Evolutionary conservation across 352 stramenopile species (phyloP).

Genomic region (Aphanomyces cochlioides): DNA sequence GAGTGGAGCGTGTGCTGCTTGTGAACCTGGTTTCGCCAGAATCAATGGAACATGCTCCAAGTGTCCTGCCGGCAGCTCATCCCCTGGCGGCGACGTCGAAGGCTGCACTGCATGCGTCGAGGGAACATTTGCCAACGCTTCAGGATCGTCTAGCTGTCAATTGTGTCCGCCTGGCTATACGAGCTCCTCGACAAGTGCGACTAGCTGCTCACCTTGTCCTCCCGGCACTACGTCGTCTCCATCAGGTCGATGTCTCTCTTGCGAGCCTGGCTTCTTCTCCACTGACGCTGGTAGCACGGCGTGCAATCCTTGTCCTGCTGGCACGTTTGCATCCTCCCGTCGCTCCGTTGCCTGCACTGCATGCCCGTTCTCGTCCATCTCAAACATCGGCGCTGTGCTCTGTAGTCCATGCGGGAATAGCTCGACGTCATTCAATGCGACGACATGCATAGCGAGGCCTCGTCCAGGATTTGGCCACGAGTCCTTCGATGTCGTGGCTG

Average conservation of each 20-base stretch:
- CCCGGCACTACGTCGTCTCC: neutral
- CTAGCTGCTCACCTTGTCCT: neutral
- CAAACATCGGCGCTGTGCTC: neutral
- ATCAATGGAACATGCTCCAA: neutral
- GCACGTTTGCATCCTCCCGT: neutral
- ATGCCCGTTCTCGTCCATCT: constrained; percentile 8
- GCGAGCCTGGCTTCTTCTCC: neutral
- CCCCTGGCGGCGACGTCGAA: neutral
- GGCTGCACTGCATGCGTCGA: neutral
- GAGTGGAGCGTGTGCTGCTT: neutral
- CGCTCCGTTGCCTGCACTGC: neutral
- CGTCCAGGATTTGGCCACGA: neutral
- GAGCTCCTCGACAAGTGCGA: neutral
- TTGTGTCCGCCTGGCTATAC: neutral
- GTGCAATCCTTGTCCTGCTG: neutral
- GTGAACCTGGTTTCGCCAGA: neutral
- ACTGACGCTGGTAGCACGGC: neutral
- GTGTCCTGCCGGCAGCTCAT: neutral
- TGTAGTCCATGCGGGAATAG: constrained; percentile 1
- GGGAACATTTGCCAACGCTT: neutral
- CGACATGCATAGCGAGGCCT: neutral
- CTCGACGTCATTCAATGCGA: neutral
- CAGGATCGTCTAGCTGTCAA: neutral
- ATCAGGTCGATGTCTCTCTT: neutral
- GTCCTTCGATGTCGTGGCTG: neutral